Conservation (phyloP, 2,329 filamentous ascomycete species). For the Intubia oerlemansii region DNA sequence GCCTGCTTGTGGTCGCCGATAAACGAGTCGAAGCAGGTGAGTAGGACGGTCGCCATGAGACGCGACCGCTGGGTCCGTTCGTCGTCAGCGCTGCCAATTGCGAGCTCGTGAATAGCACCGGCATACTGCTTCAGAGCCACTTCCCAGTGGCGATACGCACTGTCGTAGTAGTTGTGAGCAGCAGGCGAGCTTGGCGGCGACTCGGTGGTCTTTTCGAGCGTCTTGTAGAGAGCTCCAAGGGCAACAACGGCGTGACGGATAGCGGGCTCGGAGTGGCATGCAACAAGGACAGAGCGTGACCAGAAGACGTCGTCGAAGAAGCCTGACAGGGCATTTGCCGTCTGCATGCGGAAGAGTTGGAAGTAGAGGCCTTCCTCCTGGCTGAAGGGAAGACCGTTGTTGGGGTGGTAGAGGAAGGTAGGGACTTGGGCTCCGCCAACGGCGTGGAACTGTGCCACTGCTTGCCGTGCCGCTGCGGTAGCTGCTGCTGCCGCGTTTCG, state of each 20-base stretch:
- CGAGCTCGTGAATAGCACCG: constrained; percentile 29
- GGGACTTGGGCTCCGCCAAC: constrained; percentile 8
- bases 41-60: constrained; percentile 42
- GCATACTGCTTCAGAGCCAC: constrained; percentile 39
- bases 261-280: constrained; percentile 37
- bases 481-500: constrained; percentile 12
- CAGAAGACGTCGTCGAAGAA: constrained; percentile 48
- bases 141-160: constrained; percentile 29
- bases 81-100: constrained; percentile 21
- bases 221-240: constrained; percentile 45
- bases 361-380: constrained; percentile 36
- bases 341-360: constrained; percentile 37
- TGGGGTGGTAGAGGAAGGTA: constrained; percentile 15
- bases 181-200: constrained; percentile 25
- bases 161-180: constrained; percentile 10
- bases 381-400: constrained; percentile 22
- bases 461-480: too few relatives aligned
- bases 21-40: constrained; percentile 49
- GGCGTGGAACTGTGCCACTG: neutral
- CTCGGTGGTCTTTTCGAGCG: constrained; percentile 34
- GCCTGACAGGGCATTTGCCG: constrained; percentile 40
- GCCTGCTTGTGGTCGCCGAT: constrained; percentile 40
- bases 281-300: constrained; percentile 38
- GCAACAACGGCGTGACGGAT: constrained; percentile 46
- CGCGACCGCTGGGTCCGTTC: constrained; percentile 20